phyloP scores from a whole-genome alignment of 169 alveolate species.

The Cyclospora cayetanensis region DNA sequence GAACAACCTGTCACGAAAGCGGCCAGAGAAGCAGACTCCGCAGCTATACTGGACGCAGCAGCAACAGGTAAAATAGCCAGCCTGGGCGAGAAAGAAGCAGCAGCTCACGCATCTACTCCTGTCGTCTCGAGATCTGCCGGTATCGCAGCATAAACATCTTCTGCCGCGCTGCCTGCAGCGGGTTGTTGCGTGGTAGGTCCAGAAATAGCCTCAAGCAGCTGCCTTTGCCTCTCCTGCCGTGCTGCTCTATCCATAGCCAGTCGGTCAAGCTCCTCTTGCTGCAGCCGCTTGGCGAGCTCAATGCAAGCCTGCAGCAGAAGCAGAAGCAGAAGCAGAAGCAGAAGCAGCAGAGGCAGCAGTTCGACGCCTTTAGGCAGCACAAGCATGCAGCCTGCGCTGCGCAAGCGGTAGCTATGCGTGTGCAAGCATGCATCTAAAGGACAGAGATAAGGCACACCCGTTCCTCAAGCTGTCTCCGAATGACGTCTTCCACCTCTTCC shows the following conservation, averaged over 20 bases:
- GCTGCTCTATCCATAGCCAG: constrained; percentile 11
- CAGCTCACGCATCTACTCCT: neutral
- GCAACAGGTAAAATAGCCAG: neutral
- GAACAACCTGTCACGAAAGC: neutral
- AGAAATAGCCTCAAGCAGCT: neutral
- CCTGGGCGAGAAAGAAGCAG: neutral
- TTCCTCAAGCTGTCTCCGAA: constrained; percentile 9
- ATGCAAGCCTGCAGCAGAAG: neutral
- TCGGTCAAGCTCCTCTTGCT: constrained; percentile 15
- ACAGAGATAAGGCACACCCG: neutral
- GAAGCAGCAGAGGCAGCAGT: neutral
- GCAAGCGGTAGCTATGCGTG: neutral
- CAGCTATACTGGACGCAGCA: neutral
- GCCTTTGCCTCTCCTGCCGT: neutral
- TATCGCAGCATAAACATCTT: neutral
- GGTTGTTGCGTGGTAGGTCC: neutral
- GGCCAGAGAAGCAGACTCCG: neutral
- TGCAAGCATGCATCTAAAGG: neutral
- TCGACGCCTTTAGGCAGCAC: neutral
- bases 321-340: constrained; percentile 8
- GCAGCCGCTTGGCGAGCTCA: constrained; percentile 6
- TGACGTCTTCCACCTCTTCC: neutral
- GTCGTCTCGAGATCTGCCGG: neutral
- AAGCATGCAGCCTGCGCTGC: neutral
- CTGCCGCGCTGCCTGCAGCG: constrained; percentile 1